These are phyloP conservation scores for Debaryomyces robertsiae DNA, from an alignment of 1,139 yeast species.

Conservation along the genomic window DNA sequence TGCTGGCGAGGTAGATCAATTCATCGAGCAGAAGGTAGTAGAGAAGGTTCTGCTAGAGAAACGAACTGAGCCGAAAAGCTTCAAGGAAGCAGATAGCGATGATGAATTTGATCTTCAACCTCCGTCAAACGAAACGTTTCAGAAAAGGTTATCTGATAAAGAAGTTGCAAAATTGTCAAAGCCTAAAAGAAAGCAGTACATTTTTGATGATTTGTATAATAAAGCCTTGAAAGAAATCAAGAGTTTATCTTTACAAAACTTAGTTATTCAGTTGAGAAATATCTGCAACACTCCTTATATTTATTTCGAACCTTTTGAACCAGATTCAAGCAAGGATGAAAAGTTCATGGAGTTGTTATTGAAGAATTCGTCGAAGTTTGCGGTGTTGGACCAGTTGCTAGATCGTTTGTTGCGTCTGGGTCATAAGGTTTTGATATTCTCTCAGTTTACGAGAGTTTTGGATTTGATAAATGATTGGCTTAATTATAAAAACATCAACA, in stretches of 20 bases:
- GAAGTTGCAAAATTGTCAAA: slow-evolving; percentile 10
- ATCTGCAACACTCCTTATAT: slow-evolving; percentile 85
- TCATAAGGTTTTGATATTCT: slow-evolving; percentile 77
- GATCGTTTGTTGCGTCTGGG: slow-evolving; percentile 45
- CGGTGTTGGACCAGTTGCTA: slow-evolving; percentile 64
- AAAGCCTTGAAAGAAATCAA: slow-evolving; percentile 25
- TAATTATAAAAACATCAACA: slow-evolving; percentile 33
- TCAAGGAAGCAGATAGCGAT: slow-evolving; percentile 33
- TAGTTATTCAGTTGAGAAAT: slow-evolving; percentile 80
- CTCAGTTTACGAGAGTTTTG: slow-evolving; percentile 80
- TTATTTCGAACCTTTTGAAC: slow-evolving; percentile 73
- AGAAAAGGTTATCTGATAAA: slow-evolving; percentile 8
- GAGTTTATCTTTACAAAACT: slow-evolving; percentile 52
- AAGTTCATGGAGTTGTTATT: slow-evolving; percentile 37
- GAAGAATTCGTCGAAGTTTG: slow-evolving; percentile 69
- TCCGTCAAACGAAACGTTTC: not conserved
- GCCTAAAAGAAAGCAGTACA: slow-evolving; percentile 17
- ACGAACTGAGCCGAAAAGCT: slow-evolving; percentile 12
- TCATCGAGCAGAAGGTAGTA: slow-evolving; percentile 30
- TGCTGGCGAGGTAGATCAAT: slow-evolving; percentile 30
- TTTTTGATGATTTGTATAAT: slow-evolving; percentile 21
- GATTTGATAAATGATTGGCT: slow-evolving; percentile 77
- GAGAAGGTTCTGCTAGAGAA: slow-evolving; percentile 3
- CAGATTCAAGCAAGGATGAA: slow-evolving; percentile 14
- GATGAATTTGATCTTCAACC: slow-evolving; percentile 24